phyloP scores from a whole-genome alignment of 768 basidiomycete genomes.

The Tulasnella sp. region DNA sequence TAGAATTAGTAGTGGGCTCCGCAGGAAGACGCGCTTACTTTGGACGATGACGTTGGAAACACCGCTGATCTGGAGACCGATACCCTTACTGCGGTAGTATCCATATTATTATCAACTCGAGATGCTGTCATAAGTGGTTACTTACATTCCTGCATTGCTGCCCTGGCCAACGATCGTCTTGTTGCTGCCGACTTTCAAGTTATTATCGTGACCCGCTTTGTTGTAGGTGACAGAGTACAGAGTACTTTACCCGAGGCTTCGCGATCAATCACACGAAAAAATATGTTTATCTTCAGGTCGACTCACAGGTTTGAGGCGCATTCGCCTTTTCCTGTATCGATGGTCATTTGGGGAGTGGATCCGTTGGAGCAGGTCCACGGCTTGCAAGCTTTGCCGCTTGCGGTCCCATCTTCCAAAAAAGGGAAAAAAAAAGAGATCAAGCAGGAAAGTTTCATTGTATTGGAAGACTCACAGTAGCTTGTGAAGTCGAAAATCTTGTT shows the following conservation, averaged over 20 bases:
- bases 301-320: background rate
- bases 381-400: background rate
- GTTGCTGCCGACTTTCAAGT: background rate
- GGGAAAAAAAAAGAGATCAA: too few species aligned
- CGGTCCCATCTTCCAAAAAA: background rate
- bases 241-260: background rate
- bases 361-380: background rate
- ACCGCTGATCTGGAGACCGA: too few species aligned
- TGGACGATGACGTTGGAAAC: too few species aligned
- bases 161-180: background rate
- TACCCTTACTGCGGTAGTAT: too few species aligned
- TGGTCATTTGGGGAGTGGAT: background rate
- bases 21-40: too few species aligned
- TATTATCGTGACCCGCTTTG: background rate
- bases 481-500: constrained; percentile 3
- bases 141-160: background rate
- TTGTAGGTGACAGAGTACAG: background rate
- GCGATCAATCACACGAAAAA: too few species aligned
- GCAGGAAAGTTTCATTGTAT: too few species aligned
- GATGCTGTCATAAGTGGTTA: too few species aligned
- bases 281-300: background rate
- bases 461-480: background rate
- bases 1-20: too few species aligned
- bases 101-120: too few species aligned
- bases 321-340: background rate